These are phyloP conservation scores for Hypomyces perniciosus DNA, from an alignment of 2,329 filamentous ascomycete species.

Conservation along the genomic window DNA sequence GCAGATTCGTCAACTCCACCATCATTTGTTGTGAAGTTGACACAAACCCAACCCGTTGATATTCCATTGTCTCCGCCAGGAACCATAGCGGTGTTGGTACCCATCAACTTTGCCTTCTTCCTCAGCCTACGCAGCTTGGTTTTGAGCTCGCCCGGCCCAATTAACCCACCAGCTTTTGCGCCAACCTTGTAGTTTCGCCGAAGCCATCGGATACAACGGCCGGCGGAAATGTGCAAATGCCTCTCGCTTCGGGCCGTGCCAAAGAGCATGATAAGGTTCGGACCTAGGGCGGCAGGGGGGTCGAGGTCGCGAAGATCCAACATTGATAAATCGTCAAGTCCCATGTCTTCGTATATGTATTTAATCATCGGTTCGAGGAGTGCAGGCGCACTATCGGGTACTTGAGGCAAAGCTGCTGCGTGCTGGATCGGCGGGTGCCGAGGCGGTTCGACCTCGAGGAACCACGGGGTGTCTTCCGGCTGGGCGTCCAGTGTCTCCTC, in stretches of 20 bases:
- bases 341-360: constrained; percentile 76
- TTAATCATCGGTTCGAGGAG: constrained; percentile 68
- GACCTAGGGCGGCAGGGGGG: constrained; percentile 78
- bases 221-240: constrained; percentile 85
- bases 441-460: constrained; percentile 67
- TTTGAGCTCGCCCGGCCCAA: constrained; percentile 88
- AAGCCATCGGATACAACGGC: constrained; percentile 83
- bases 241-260: constrained; percentile 88
- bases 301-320: constrained; percentile 80
- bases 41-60: constrained; percentile 91
- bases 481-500: constrained; percentile 17
- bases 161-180: constrained; percentile 77
- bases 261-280: constrained; percentile 87
- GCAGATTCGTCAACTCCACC: constrained; percentile 42
- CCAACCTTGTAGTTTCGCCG: constrained; percentile 64
- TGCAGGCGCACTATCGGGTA: constrained; percentile 62
- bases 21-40: constrained; percentile 72
- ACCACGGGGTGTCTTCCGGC: constrained; percentile 64
- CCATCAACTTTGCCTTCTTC: constrained; percentile 74
- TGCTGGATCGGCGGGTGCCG: constrained; percentile 44
- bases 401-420: constrained; percentile 42
- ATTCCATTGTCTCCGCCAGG: constrained; percentile 75
- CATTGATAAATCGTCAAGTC: constrained; percentile 73
- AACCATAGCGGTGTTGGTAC: constrained; percentile 60
- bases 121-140: constrained; percentile 75